Conservation (phyloP, 2,329 filamentous ascomycete genomes). For the Fusarium armeniacum region DNA sequence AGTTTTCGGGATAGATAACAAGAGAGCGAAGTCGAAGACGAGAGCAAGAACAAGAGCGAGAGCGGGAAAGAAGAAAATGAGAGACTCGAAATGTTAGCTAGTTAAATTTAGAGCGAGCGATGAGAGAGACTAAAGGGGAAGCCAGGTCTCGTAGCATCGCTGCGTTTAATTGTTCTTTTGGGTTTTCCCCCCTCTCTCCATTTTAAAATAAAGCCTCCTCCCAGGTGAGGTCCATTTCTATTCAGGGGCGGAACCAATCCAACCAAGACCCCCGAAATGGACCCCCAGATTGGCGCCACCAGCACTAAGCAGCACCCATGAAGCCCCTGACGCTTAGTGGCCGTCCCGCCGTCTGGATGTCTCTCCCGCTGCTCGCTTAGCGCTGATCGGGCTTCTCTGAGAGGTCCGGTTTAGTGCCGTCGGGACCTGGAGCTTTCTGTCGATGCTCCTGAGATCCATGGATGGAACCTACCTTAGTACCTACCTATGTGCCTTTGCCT, state of each 20-base stretch:
- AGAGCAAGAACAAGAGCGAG: conserved; percentile 10
- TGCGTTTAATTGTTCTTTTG: conserved; percentile 51
- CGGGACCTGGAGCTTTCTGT: conserved; percentile 38
- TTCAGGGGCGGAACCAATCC: conserved; percentile 52
- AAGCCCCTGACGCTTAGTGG: conserved; percentile 48
- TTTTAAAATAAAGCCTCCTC: conserved; percentile 50
- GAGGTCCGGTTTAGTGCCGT: conserved; percentile 44
- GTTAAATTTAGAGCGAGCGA: conserved; percentile 29
- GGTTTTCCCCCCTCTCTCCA: conserved; percentile 41
- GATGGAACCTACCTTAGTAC: not conserved
- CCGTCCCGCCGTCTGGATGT: conserved; percentile 47
- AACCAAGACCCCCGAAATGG: conserved; percentile 44
- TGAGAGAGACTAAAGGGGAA: conserved; percentile 45
- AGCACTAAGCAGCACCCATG: conserved; percentile 47
- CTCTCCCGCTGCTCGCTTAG: conserved; percentile 48
- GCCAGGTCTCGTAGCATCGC: conserved; percentile 38
- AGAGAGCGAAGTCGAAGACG: conserved; percentile 24
- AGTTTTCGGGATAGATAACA: conserved; percentile 24
- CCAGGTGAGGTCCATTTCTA: conserved; percentile 21
- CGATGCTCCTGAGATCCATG: conserved; percentile 15
- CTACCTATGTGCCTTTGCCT: not conserved
- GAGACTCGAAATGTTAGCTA: conserved; percentile 26
- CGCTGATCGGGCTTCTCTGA: conserved; percentile 49
- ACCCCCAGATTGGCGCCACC: conserved; percentile 53
- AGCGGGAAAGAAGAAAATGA: conserved; percentile 25